Conservation (phyloP, 257 asterid species). For the Solanum chiquidenum region DNA sequence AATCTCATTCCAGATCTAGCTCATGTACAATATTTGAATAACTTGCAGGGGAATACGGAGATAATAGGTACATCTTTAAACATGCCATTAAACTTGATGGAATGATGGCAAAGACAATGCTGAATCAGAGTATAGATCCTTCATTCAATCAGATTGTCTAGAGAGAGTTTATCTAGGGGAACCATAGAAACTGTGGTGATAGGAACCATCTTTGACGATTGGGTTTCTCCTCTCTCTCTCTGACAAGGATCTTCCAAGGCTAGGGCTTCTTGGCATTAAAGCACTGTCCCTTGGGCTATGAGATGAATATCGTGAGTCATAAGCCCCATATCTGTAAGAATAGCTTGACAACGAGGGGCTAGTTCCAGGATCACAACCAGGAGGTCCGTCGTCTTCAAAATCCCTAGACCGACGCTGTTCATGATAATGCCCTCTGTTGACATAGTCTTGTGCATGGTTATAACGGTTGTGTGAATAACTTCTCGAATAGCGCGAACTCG, state of each 20-base stretch:
- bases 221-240: constrained; percentile 59
- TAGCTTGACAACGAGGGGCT: constrained; percentile 47
- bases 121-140: not conserved
- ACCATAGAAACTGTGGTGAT: not conserved
- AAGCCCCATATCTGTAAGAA: constrained; percentile 32
- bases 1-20: not conserved
- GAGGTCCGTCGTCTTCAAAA: constrained; percentile 64
- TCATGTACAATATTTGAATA: not conserved
- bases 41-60: not conserved
- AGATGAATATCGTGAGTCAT: constrained; percentile 30
- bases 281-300: constrained; percentile 28
- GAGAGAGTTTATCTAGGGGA: constrained; percentile 25
- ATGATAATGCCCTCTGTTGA: constrained; percentile 24
- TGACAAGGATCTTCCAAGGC: constrained; percentile 43
- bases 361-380: constrained; percentile 56
- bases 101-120: not conserved
- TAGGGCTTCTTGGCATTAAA: constrained; percentile 39
- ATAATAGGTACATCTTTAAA: not conserved
- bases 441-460: constrained; percentile 27
- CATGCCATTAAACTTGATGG: not conserved
- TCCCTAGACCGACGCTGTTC: constrained; percentile 15
- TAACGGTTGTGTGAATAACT: constrained; percentile 33
- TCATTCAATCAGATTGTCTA: not conserved
- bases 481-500: constrained; percentile 20
- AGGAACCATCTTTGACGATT: constrained; percentile 19